Conservation (phyloP, 116 monocot species). For the Cymodocea nodosa region DNA sequence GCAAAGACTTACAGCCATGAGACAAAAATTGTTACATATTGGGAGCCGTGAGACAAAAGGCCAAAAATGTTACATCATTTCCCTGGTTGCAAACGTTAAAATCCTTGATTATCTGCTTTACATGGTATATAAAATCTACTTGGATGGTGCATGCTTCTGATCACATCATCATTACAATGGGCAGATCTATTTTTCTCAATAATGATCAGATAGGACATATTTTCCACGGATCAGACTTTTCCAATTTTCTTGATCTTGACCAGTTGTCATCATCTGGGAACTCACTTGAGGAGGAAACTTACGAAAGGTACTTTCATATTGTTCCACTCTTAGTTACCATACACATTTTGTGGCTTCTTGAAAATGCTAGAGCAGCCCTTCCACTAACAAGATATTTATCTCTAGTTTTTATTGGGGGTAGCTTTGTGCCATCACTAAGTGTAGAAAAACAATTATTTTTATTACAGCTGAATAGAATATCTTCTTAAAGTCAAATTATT, state of each 20-base stretch:
- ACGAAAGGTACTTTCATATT: slow-evolving; percentile 23
- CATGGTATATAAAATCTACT: no score
- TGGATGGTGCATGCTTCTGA: slow-evolving; percentile 13
- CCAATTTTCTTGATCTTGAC: slow-evolving; percentile 81
- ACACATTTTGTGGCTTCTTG: neutral
- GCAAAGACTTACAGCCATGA: no score
- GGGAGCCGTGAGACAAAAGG: no score
- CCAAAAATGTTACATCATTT: no score
- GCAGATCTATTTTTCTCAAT: slow-evolving; percentile 29
- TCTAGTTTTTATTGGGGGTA: neutral
- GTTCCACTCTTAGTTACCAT: neutral
- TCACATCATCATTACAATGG: slow-evolving; percentile 24
- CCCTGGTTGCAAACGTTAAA: no score
- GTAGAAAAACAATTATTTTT: no score
- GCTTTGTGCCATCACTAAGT: neutral
- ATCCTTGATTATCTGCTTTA: no score
- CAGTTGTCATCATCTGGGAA: slow-evolving; percentile 49
- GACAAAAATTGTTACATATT: no score
- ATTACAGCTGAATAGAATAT: no score
- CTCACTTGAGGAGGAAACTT: slow-evolving; percentile 49
- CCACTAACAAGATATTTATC: neutral
- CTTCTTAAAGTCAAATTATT: no score
- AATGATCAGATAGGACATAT: slow-evolving; percentile 28
- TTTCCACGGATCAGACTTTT: slow-evolving; percentile 26
- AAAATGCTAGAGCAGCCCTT: neutral